Evolutionary conservation across 176 grass and related monocot genomes (phyloP).

Genomic region (Oryza nivara): DNA sequence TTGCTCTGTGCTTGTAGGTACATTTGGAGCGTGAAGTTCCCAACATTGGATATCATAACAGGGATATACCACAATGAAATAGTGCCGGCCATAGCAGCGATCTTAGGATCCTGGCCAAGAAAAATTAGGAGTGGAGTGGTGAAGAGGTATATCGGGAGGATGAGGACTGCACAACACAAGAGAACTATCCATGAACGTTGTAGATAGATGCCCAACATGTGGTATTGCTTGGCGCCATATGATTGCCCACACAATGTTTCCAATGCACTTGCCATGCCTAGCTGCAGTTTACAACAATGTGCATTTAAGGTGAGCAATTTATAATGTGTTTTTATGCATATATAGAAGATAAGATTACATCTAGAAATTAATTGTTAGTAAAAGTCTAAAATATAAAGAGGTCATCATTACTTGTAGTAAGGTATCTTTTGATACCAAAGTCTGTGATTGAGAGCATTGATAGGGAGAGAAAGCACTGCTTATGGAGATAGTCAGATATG

Average conservation of each 20-base stretch:
- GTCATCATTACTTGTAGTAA: no score
- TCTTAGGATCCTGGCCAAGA: conserved; percentile 62
- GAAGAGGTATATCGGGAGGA: conserved; percentile 62
- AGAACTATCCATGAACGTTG: conserved; percentile 86
- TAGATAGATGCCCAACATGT: conserved; percentile 84
- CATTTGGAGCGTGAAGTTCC: conserved; percentile 78
- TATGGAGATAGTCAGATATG: no score
- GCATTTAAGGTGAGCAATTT: neutral
- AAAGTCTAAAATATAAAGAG: no score
- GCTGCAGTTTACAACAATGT: conserved; percentile 32
- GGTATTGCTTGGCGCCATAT: conserved; percentile 63
- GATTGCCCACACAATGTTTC: conserved; percentile 83
- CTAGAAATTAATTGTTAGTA: neutral
- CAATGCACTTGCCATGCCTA: conserved; percentile 80
- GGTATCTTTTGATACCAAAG: no score
- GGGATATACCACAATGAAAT: conserved; percentile 80
- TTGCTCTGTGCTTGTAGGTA: conserved; percentile 87
- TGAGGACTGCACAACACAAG: neutral
- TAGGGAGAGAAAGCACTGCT: no score
- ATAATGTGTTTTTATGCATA: neutral
- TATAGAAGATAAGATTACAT: no score
- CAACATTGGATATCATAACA: conserved; percentile 58
- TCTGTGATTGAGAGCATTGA: no score
- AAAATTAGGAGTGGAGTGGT: conserved; percentile 53
- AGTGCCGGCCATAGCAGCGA: conserved; percentile 53